Base-by-base conservation (phyloP, 1,139 yeast genomes). In the Casaregolazyma suthepensis region DNA sequence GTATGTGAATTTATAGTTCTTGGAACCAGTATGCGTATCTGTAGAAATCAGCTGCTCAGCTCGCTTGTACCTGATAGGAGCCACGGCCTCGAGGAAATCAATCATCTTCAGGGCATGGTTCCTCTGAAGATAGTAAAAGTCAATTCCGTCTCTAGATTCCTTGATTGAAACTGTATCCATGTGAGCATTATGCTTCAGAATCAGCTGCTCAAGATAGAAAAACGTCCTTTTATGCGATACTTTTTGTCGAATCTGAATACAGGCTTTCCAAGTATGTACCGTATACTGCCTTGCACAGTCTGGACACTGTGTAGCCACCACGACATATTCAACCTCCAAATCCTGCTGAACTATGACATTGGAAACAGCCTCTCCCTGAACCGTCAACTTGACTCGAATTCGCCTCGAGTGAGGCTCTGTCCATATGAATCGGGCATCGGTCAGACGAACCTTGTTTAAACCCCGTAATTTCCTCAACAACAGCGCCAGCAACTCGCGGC, bases 331-430 rank as follows among this genome's bases (percentile, higher is more conserved):
- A 17, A 93, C 97, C 71, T 90, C 98, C 69, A 93, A 91, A 37
- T 90, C 82, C 71, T 94, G 99, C 70, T 94, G 98, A 46, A 91
- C 83, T 61, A 93, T 88, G 42, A 97, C 89, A 65, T 89, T 89
- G 13, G 51, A 44, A 23, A 48, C 83, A 42, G 96, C 96, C 72
- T 93, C 99, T 59, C 98, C 98, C 71, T 93, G 99, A 17, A 93
- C 96, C 0, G 99, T 89, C 51, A 94, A 73, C 66, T 90, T 91
- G 59, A 93, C 82, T 68, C 91, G 81, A 60, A 93, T 82, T 77
- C 99, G 84, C 70, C 99, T 83, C 26, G 98, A 91, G 71, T 93
- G 99, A 1, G 99, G 99, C 72, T 93, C 99, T 0, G 99, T 93
- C 99, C 99, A 93, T 58, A 93, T 83, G 65, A 93, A 93, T 3